Evolutionary conservation across 139 green algal genomes (phyloP).

Genomic region (Micractinium conductrix): DNA sequence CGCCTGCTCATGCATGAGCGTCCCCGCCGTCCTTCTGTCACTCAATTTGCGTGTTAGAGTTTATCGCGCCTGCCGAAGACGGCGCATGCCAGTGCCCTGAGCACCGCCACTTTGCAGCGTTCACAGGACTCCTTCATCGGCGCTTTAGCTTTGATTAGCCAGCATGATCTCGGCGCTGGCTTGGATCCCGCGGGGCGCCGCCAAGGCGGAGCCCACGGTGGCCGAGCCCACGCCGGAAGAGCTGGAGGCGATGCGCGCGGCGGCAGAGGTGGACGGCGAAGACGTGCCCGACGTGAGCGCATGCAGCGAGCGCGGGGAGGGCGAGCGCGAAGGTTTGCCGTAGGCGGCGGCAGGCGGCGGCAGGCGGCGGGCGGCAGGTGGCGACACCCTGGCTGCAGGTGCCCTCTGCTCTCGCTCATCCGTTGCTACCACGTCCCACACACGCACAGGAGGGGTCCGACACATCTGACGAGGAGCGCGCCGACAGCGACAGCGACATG

Average conservation of each 20-base stretch:
- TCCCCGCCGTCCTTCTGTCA: no score
- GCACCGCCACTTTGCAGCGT: neutral
- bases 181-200: conserved; percentile 82
- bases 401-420: neutral
- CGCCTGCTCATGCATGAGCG: neutral
- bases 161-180: conserved; percentile 82
- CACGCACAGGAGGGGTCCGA: neutral
- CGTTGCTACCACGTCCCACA: neutral
- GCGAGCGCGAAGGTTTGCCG: no score
- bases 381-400: neutral
- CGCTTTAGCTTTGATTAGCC: neutral
- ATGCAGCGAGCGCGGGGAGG: no score
- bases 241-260: conserved; percentile 52
- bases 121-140: neutral
- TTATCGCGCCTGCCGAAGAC: neutral
- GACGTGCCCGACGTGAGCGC: neutral
- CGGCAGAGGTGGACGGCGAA: conserved; percentile 20
- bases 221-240: conserved; percentile 71
- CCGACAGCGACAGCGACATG: conserved; percentile 38
- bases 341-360: neutral
- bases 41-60: neutral
- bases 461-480: conserved; percentile 18
- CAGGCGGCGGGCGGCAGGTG: neutral
- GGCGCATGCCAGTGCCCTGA: neutral
- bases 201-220: conserved; percentile 61